phyloP scores from a whole-genome alignment of 1,284 basidiomycete genomes.

The Boletus mariae region DNA sequence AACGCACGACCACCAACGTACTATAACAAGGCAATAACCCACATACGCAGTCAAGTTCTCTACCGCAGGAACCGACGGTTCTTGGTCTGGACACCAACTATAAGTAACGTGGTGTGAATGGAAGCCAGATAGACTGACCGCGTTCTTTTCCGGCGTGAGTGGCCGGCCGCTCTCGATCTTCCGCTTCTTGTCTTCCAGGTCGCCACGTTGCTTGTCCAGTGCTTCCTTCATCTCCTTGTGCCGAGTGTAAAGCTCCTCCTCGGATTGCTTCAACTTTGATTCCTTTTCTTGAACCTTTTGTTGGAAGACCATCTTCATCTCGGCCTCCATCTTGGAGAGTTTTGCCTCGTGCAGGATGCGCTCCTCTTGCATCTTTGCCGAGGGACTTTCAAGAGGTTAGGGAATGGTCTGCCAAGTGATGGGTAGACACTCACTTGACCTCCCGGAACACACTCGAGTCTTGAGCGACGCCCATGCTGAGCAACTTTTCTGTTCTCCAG shows the following conservation, averaged over 20 bases:
- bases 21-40: slow-evolving; percentile 22
- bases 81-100: slow-evolving; percentile 26
- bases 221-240: slow-evolving; percentile 99
- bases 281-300: slow-evolving; percentile 99
- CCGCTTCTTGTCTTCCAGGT: slow-evolving; percentile 98
- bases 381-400: slow-evolving; percentile 59
- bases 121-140: slow-evolving; percentile 43
- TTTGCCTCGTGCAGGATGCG: slow-evolving; percentile 92
- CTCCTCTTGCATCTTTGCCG: slow-evolving; percentile 93
- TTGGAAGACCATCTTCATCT: slow-evolving; percentile 99
- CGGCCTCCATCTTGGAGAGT: slow-evolving; percentile 97
- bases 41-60: slow-evolving; percentile 10
- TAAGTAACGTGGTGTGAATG: slow-evolving; percentile 6
- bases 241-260: slow-evolving; percentile 95
- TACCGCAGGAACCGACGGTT: slow-evolving; percentile 37
- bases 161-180: slow-evolving; percentile 92
- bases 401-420: slow-evolving; percentile 1
- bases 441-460: slow-evolving; percentile 97
- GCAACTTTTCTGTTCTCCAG: slow-evolving; percentile 91
- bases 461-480: slow-evolving; percentile 94
- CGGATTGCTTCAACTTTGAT: slow-evolving; percentile 94
- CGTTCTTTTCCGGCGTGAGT: slow-evolving; percentile 89
- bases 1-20: slow-evolving; percentile 28
- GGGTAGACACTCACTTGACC: slow-evolving; percentile 76
- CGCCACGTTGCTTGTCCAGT: slow-evolving; percentile 91